Evolutionary conservation across 2,329 filamentous ascomycete genomes (phyloP).

Genomic region (Paraphaeosphaeria minitans): DNA sequence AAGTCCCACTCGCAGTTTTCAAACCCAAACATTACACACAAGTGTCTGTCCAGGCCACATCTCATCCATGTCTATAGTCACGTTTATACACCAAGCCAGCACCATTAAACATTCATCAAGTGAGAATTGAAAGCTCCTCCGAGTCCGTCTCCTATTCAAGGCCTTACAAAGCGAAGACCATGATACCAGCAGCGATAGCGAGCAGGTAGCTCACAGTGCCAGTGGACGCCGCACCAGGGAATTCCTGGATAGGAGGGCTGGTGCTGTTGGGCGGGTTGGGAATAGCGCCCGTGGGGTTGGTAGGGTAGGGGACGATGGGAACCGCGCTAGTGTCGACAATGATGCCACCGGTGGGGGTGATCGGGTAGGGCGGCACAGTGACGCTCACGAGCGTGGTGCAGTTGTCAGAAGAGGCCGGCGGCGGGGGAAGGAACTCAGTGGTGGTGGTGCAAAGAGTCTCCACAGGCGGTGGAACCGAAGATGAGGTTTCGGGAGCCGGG

Average conservation of each 20-base stretch:
- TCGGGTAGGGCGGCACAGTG: conserved; percentile 27
- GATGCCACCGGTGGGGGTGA: conserved; percentile 22
- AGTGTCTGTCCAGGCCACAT: conserved; percentile 4
- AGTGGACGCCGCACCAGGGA: conserved; percentile 34
- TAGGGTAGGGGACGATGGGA: conserved; percentile 27
- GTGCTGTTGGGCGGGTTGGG: conserved; percentile 29
- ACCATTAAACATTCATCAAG: conserved; percentile 7
- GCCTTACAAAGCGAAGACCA: conserved; percentile 34
- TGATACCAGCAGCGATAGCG: conserved; percentile 28
- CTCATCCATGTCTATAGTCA: conserved; percentile 4
- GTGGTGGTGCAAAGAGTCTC: conserved; percentile 10
- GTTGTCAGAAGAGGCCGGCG: conserved; percentile 13
- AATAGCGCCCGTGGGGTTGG: conserved; percentile 28
- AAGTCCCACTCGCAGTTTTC: not conserved
- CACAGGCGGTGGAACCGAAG: conserved; percentile 15
- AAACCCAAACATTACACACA: conserved; percentile 10
- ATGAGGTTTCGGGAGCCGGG: conserved; percentile 20
- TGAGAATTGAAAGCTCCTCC: conserved; percentile 3
- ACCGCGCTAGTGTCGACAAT: conserved; percentile 35
- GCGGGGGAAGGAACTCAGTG: conserved; percentile 16
- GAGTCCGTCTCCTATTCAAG: not conserved
- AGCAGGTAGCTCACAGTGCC: conserved; percentile 29
- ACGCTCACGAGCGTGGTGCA: conserved; percentile 17
- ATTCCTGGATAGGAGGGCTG: conserved; percentile 25
- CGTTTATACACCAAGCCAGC: not conserved